Percentiles rank a stretch among this genome's conserved stretches.
Evolutionary conservation across 2,329 filamentous ascomycete species (phyloP).

Genomic region (Aquanectria penicillioides): DNA sequence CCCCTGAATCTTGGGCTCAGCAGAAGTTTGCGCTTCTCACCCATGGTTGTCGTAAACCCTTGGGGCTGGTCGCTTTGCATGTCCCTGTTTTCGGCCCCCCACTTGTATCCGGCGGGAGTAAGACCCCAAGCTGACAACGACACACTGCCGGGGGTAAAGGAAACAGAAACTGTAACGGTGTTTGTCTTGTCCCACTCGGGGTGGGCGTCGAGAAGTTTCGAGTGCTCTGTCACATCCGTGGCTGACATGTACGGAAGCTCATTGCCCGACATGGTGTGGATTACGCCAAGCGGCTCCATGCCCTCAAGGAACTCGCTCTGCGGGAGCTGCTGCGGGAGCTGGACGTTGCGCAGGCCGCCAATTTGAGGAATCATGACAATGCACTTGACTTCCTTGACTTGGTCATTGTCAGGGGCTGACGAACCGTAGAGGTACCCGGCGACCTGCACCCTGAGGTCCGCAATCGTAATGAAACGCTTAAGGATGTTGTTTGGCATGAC

Average conservation of each 20-base stretch:
- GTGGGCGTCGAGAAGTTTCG: slow-evolving; percentile 87
- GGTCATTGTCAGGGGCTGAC: slow-evolving; percentile 92
- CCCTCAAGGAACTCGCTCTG: slow-evolving; percentile 89
- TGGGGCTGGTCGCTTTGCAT: slow-evolving; percentile 90
- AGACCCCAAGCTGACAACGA: slow-evolving; percentile 94
- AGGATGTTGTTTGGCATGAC: slow-evolving; percentile 99
- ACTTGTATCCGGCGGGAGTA: slow-evolving; percentile 92
- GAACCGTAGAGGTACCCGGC: slow-evolving; percentile 94
- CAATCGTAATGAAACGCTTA: slow-evolving; percentile 97
- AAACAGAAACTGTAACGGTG: slow-evolving; percentile 93
- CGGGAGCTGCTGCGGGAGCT: slow-evolving; percentile 88
- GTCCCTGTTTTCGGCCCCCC: slow-evolving; percentile 97
- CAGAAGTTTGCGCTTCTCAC: slow-evolving; percentile 93
- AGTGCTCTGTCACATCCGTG: slow-evolving; percentile 92
- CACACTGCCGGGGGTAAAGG: slow-evolving; percentile 96
- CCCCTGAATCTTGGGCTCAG: slow-evolving; percentile 93
- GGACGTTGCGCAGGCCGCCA: slow-evolving; percentile 89
- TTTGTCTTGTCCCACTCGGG: slow-evolving; percentile 75
- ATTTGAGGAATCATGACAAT: slow-evolving; percentile 99
- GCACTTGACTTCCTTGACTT: slow-evolving; percentile 95
- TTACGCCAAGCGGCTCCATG: slow-evolving; percentile 91
- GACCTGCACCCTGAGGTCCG: slow-evolving; percentile 95
- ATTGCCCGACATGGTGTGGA: slow-evolving; percentile 94
- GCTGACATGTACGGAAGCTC: slow-evolving; percentile 97
- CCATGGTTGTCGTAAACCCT: slow-evolving; percentile 91